Evolutionary conservation across 306 rosid genomes (phyloP).

Genomic region (Sindora glabra): DNA sequence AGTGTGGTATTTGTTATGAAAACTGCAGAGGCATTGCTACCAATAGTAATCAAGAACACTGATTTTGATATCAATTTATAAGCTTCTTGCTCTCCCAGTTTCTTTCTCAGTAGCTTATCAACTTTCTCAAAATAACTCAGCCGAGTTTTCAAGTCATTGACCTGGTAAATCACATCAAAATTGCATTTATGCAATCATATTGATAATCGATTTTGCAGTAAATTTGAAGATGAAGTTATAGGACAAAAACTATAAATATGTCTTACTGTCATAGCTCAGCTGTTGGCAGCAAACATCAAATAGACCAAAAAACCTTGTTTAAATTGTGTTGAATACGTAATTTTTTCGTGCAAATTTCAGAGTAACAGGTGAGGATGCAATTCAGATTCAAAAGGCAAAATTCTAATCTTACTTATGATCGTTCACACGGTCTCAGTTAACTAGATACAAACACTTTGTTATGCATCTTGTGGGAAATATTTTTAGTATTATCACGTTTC

Average conservation of each 20-base stretch:
- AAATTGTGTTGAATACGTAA: too few species aligned
- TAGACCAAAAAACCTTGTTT: too few species aligned
- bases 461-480: too few species aligned
- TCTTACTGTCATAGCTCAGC: too few species aligned
- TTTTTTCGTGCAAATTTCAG: constrained; percentile 17
- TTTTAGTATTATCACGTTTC: too few species aligned
- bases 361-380: constrained; percentile 12
- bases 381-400: too few species aligned
- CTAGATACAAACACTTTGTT: too few species aligned
- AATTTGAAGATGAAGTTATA: too few species aligned
- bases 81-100: constrained; percentile 28
- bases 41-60: constrained; percentile 39
- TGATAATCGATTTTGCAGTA: too few species aligned
- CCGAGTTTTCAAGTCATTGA: constrained; percentile 34
- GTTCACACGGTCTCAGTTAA: too few species aligned
- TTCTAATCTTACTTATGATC: too few species aligned
- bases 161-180: constrained; percentile 15
- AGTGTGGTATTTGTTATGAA: constrained; percentile 30
- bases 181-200: neutral
- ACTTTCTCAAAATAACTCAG: constrained; percentile 26
- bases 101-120: constrained; percentile 14
- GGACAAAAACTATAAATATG: too few species aligned
- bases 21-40: constrained; percentile 46
- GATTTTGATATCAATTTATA: constrained; percentile 32
- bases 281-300: neutral